A percentile compares a stretch with the other conserved stretches of the same genome.
These are phyloP conservation scores for Gaertneriomyces sp. DNA, from an alignment of 192 early-diverging fungal genomes.

Conservation along the genomic window DNA sequence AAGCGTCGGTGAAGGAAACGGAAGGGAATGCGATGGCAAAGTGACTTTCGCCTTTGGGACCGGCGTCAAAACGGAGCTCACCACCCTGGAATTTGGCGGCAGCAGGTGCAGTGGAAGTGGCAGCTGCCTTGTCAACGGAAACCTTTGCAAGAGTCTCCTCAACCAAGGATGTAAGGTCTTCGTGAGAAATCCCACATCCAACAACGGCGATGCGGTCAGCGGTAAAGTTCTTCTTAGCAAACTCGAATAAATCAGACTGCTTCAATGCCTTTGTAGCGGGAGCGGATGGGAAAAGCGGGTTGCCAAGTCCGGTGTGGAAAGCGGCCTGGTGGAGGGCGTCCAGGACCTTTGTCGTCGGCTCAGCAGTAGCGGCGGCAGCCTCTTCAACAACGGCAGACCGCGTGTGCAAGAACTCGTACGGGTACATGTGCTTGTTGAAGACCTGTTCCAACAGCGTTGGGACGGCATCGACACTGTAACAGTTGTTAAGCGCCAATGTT, in stretches of 20 bases:
- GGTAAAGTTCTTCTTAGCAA: conserved; percentile 67
- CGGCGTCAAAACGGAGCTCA: conserved; percentile 71
- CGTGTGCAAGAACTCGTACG: conserved; percentile 82
- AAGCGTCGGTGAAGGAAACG: conserved; percentile 53
- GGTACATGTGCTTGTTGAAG: conserved; percentile 72
- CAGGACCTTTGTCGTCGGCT: conserved; percentile 62
- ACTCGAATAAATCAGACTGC: conserved; percentile 67
- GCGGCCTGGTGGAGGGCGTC: conserved; percentile 85
- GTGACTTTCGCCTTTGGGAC: conserved; percentile 47
- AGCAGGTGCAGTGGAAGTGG: conserved; percentile 30
- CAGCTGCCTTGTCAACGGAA: conserved; percentile 33
- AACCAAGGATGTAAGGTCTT: conserved; percentile 65
- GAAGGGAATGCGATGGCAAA: conserved; percentile 81
- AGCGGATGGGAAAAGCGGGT: conserved; percentile 82
- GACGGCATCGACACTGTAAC: conserved; percentile 72
- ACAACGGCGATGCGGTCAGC: conserved; percentile 77
- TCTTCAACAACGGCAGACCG: conserved; percentile 61
- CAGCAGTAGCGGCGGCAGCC: conserved; percentile 56
- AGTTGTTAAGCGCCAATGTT: too few relatives aligned
- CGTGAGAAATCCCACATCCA: conserved; percentile 75
- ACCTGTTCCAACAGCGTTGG: conserved; percentile 71
- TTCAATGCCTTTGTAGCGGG: conserved; percentile 56
- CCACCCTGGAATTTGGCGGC: conserved; percentile 73
- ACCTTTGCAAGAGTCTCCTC: conserved; percentile 47
- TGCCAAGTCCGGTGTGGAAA: conserved; percentile 92